These are phyloP conservation scores for Schwanniomyces sp. DNA, from an alignment of 805 yeast species.

Conservation along the genomic window DNA sequence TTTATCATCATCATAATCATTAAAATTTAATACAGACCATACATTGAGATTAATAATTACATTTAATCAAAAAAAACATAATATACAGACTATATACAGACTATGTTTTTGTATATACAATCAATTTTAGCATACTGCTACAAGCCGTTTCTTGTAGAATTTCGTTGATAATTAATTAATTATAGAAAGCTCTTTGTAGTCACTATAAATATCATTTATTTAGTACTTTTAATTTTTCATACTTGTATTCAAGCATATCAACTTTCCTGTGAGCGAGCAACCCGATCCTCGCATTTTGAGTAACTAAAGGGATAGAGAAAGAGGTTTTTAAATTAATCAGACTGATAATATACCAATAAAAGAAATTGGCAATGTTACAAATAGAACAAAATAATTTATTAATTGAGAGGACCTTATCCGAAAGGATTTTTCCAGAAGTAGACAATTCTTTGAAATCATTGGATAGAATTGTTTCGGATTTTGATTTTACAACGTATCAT, in stretches of 20 bases:
- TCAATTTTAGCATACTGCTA: background rate
- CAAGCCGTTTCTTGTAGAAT: background rate
- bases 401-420: constrained; percentile 76
- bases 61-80: background rate
- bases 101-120: background rate
- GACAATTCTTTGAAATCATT: constrained; percentile 45
- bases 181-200: background rate
- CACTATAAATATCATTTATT: too few species aligned
- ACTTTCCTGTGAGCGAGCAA: background rate
- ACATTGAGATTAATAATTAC: background rate
- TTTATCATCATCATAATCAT: constrained; percentile 4
- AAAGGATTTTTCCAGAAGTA: constrained; percentile 54
- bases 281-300: background rate
- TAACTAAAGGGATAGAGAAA: background rate
- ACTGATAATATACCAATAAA: background rate
- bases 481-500: constrained; percentile 94
- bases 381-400: constrained; percentile 82
- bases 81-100: background rate
- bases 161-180: background rate
- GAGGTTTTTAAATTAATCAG: background rate
- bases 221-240: too few species aligned
- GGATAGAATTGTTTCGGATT: constrained; percentile 90
- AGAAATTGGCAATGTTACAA: constrained; percentile 61
- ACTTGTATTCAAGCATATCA: too few species aligned
- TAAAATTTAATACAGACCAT: background rate